These are phyloP conservation scores for Linderniella brevidens DNA, from an alignment of 257 asterid genomes.

Conservation along the genomic window DNA sequence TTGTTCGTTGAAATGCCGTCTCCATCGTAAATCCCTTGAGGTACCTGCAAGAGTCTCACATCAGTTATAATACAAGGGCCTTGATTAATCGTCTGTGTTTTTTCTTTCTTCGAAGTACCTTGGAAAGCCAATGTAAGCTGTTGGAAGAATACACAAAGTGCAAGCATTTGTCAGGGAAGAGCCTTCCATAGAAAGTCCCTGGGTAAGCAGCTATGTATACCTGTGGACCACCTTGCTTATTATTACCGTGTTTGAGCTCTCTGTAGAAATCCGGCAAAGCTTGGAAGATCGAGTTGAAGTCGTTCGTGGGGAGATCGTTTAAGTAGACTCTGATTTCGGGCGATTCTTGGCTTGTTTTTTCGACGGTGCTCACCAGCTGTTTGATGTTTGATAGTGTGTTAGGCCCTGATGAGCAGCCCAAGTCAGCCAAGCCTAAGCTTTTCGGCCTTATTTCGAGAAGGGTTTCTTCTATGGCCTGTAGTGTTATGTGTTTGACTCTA, in stretches of 20 bases:
- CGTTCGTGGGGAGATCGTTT: constrained; percentile 73
- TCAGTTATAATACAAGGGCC: too few species aligned
- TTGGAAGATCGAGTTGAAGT: constrained; percentile 68
- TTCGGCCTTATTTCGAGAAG: constrained; percentile 24
- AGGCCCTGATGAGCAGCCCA: constrained; percentile 89
- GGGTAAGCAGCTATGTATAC: constrained; percentile 67
- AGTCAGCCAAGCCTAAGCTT: constrained; percentile 80
- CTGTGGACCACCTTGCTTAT: constrained; percentile 11
- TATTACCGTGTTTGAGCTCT: constrained; percentile 21
- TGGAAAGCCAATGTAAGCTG: constrained; percentile 89
- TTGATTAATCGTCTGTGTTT: too few species aligned
- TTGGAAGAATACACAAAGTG: constrained; percentile 67
- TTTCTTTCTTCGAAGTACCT: constrained; percentile 15
- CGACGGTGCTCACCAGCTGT: constrained; percentile 29
- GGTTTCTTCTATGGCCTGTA: constrained; percentile 30
- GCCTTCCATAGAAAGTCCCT: constrained; percentile 73
- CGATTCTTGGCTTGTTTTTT: constrained; percentile 15
- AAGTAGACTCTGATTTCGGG: constrained; percentile 60
- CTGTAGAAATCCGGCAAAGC: constrained; percentile 53
- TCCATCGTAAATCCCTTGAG: constrained; percentile 41
- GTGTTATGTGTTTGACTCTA: constrained; percentile 44
- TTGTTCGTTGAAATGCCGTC: constrained; percentile 36
- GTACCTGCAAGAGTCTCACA: constrained; percentile 23
- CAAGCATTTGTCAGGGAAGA: constrained; percentile 56
- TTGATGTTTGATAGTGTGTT: constrained; percentile 54